phyloP scores from a whole-genome alignment of 345 rosid genomes.

The Crucihimalaya himalaica region DNA sequence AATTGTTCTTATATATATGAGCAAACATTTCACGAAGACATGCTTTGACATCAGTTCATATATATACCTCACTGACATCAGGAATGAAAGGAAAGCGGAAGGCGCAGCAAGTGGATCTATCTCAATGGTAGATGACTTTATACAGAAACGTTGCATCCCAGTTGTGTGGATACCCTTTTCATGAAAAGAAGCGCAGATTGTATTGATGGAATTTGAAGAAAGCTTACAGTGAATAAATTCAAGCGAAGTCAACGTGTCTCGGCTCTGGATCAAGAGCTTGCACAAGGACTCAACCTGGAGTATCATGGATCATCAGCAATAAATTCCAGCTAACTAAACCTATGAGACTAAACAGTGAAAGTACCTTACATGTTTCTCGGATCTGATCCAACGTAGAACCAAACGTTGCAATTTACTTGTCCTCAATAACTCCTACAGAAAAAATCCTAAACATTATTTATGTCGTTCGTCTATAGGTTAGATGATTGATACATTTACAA shows the following conservation, averaged over 20 bases:
- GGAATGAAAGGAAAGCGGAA: constrained; percentile 55
- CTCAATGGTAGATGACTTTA: constrained; percentile 59
- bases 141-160: constrained; percentile 56
- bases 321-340: constrained; percentile 9
- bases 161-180: constrained; percentile 41
- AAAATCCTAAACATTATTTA: constrained; percentile 2
- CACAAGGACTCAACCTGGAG: constrained; percentile 71
- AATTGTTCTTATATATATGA: constrained; percentile 18
- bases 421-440: constrained; percentile 65
- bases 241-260: constrained; percentile 64
- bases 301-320: constrained; percentile 28
- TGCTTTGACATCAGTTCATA: constrained; percentile 27
- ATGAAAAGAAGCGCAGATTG: constrained; percentile 54
- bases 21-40: background rate
- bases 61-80: constrained; percentile 65
- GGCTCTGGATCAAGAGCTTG: constrained; percentile 67
- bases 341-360: constrained; percentile 27
- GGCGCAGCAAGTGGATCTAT: constrained; percentile 44
- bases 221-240: constrained; percentile 79
- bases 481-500: constrained; percentile 17
- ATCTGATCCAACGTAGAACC: constrained; percentile 64
- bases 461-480: background rate
- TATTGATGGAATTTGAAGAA: constrained; percentile 51
- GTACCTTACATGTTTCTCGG: constrained; percentile 64
- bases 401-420: constrained; percentile 64